Percentiles rank a stretch among this genome's conserved stretches.
Evolutionary conservation across 2,329 filamentous ascomycete genomes (phyloP).

Genomic region (Aspergillus caelatus): DNA sequence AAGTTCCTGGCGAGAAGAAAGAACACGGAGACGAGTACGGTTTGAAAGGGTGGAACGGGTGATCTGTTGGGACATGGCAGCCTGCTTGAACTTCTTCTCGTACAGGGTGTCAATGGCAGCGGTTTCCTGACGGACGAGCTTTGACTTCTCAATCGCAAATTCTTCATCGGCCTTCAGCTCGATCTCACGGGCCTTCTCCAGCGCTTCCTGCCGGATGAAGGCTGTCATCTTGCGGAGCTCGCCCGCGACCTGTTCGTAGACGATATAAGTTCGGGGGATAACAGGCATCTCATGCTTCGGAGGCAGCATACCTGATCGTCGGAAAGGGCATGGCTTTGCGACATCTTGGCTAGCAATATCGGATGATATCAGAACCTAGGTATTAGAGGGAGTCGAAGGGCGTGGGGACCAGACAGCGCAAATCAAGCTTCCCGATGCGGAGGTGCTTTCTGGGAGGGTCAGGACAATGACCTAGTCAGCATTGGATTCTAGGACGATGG

Average conservation of each 20-base stretch:
- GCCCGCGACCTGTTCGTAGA: constrained; percentile 73
- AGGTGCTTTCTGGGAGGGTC: constrained; percentile 14
- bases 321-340: constrained; percentile 89
- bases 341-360: constrained; percentile 66
- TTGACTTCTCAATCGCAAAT: constrained; percentile 98
- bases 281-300: constrained; percentile 17
- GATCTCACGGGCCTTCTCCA: constrained; percentile 96
- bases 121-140: constrained; percentile 94
- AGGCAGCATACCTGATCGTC: constrained; percentile 79
- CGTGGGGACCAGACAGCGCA: constrained; percentile 17
- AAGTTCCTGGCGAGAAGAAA: constrained; percentile 84
- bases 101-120: constrained; percentile 88
- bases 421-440: constrained; percentile 25
- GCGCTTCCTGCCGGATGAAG: constrained; percentile 98
- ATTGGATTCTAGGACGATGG: constrained; percentile 3
- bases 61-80: constrained; percentile 98
- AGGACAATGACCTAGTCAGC: constrained; percentile 20
- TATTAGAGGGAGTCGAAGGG: constrained; percentile 11
- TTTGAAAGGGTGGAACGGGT: constrained; percentile 94
- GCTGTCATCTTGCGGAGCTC: constrained; percentile 99
- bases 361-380: constrained; percentile 15
- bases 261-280: constrained; percentile 21
- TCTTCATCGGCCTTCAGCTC: constrained; percentile 98
- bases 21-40: constrained; percentile 88
- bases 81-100: constrained; percentile 99